Evolutionary conservation across 2,329 filamentous ascomycete genomes (phyloP), one percentile per base, ranked within the genome.

Genomic region (Mariannaea elegans): DNA sequence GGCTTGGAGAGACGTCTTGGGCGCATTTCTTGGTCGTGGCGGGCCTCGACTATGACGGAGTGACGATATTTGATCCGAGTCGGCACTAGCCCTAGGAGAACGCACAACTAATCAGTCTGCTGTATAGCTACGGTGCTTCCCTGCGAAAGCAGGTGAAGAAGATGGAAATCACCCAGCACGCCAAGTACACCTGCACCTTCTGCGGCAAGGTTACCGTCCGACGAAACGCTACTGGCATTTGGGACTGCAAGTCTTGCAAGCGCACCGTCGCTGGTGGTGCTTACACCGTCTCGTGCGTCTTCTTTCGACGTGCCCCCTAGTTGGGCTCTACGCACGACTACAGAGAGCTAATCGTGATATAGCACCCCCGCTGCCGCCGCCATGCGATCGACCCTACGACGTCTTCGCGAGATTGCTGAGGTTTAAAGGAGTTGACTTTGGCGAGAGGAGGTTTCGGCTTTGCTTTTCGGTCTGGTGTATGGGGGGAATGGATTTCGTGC

Each of bases 121-220:
- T 38, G n/a, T 65, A 64, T 73, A 94, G 93, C 88, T 97, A 97
- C 84, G 95, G 94, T 94, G 94, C 95, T 80, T 98, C 95, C 77
- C 93, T 98, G 84, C 93, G 94, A 85, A 98, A 98, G 89, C 94
- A 81, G 75, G 78, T 81, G 79, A 98, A 98, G 93, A 97, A 97
- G 92, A 97, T 97, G 91, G 95, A 98, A 90, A 92, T 98, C 82
- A 92, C 92, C 77, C 95, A 98, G 84, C 95, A 99, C 87, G 93
- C 93, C 85, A 91, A 91, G 81, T 98, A 97, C 79, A 89, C 90
- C 79, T 98, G 94, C 90, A 94, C 94, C 71, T 99, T 98, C 91
- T 97, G 93, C 88, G 94, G 94, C 79, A 98, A 98, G 90, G 90
- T 89, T 80, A 91, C 90, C 75, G 93, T 97, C 78, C 93, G 93